These are phyloP conservation scores for Polytrichum formosum DNA, from an alignment of 225 moss, liverwort and hornwort genomes.

Conservation along the genomic window DNA sequence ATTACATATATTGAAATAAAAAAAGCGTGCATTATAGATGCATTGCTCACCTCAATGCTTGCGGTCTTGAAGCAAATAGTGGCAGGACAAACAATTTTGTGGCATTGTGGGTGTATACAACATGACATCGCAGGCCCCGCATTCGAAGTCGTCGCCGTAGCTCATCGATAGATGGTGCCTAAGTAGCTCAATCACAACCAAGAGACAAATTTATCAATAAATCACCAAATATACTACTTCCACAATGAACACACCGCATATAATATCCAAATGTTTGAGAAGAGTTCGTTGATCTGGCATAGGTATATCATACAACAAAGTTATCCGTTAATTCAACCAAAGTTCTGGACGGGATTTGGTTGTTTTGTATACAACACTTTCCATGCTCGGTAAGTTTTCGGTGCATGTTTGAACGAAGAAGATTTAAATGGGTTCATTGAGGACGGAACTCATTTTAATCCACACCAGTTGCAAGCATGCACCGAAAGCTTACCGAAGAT, in stretches of 20 bases:
- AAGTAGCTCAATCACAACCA: not conserved
- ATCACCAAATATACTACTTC: not conserved
- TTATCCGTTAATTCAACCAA: too few relatives aligned
- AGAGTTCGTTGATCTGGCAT: not conserved
- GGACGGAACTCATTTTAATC: too few relatives aligned
- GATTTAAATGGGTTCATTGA: too few relatives aligned
- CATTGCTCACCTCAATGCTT: slow-evolving; percentile 41
- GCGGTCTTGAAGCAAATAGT: slow-evolving; percentile 49
- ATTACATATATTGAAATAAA: not conserved
- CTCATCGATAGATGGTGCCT: slow-evolving; percentile 43
- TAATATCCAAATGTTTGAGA: not conserved
- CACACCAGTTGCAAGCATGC: too few relatives aligned
- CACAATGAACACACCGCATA: not conserved
- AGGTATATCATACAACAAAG: too few relatives aligned
- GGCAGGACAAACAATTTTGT: slow-evolving; percentile 44
- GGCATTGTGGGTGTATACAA: slow-evolving; percentile 49
- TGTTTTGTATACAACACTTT: too few relatives aligned
- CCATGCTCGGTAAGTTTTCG: too few relatives aligned
- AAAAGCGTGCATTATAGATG: not conserved
- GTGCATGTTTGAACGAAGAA: too few relatives aligned
- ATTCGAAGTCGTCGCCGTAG: slow-evolving; percentile 40
- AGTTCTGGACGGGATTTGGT: too few relatives aligned
- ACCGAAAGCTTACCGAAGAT: too few relatives aligned
- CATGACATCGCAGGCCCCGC: slow-evolving; percentile 54
- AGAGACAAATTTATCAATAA: not conserved